Base-by-base conservation (phyloP, 768 basidiomycete species). In the Scleroderma citrinum region DNA sequence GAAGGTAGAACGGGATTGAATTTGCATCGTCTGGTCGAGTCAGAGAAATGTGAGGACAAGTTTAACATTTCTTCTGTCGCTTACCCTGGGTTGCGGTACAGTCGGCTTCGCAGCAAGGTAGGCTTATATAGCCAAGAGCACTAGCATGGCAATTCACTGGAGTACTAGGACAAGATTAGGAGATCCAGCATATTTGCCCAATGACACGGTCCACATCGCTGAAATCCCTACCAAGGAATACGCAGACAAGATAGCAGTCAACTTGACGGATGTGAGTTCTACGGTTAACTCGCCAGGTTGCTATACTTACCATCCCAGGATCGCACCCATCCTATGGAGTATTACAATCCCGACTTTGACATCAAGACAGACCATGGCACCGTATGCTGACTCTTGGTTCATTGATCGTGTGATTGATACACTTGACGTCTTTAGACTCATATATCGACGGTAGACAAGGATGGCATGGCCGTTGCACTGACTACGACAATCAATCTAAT, bases 351-450 rank as follows among this genome's bases (percentile, higher is more conserved):
- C 1, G 74, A 85, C 45, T n/a, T n/a, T n/a, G n/a, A n/a, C n/a
- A n/a, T n/a, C n/a, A n/a, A n/a, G 31, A 73, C 71, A 1, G 92
- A 96, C 67, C 90, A 94, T 67, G 95, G 95, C 42, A 98, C 95
- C 1, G 87, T 87, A 56, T 54, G 82, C 64, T 49, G 29, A 34
- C 31, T 42, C 17, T 50, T n/a, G n/a, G n/a, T 44, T 32, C 78
- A 76, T 49, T 29, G 4, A 4, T 29, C 26, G 26, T 5, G 26
- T 29, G 26, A 29, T 29, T 29, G 8, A 29, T 8, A 29, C 26
- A 29, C 26, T n/a, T 29, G 26, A 29, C 8, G 8, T 29, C 26
- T 29, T 8, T 8, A 29, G 26, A 29, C 5, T 8, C 26, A 29
- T 29, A 29, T 8, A 29, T 29, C 26, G 8, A 29, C 26, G 8